Base-by-base conservation (phyloP, 306 rosid genomes). In the Luffa acutangula region DNA sequence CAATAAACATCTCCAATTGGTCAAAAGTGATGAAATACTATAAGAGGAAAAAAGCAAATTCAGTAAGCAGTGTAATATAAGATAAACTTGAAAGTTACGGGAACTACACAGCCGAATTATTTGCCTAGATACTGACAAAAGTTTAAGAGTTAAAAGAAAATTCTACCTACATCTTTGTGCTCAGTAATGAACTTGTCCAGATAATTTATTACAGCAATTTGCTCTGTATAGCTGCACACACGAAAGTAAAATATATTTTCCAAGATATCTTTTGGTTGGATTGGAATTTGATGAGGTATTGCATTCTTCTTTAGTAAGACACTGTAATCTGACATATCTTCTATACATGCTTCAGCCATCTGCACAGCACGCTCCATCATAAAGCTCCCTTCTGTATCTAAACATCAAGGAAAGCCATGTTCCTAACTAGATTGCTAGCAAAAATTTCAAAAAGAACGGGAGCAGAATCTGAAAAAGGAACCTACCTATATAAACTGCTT, bases 381-480 rank as follows among this genome's bases (percentile, higher is more conserved):
- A 80, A 95, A 95, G 89, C 97, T 95, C 77, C 99, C 97, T 76
- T 95, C 97, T 2, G 97, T 95, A 86, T 95, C 99, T 93, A 82
- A 77, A 82, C 52, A 74, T 80, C 82, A 81, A 25, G 62, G 53
- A 84, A 78, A 81, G 79, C 18, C 76, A 69, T 33, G 9, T 65
- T 81, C 56, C 59, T n/a, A 17, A 54, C 39, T 31, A 75, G 20
- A 4, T 31, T 41, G 73, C 81, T 80, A 81, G 80, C 58, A 79
- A 64, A 56, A 56, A 75, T 14, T 42, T 20, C 21, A 31, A 49
- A 72, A 46, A 77, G 60, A 69, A 79, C 70, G 25, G 71, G 42
- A 80, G 51, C 71, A n/a, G 82, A 77, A 69, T 14, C 58, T 78
- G 75, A 18, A 63, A 52, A 36, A 6, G 21, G 52, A 21, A 60